phyloP scores from a whole-genome alignment of 345 rosid genomes.

The Turritis glabra region DNA sequence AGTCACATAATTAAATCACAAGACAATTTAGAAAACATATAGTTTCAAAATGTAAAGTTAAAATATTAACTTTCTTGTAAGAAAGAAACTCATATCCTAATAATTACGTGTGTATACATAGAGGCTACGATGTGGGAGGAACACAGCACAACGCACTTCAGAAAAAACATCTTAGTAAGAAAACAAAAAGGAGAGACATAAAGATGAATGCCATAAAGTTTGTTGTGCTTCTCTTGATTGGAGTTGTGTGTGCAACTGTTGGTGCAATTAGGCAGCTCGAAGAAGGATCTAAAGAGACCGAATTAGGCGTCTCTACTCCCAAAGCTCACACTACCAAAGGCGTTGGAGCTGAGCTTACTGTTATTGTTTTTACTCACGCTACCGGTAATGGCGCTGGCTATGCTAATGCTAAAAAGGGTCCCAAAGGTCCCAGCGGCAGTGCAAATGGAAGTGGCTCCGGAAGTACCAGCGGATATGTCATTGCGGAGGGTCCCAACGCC shows the following conservation, averaged over 20 bases:
- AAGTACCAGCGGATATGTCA: not conserved
- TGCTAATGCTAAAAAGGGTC: not conserved
- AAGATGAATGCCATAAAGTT: constrained; percentile 24
- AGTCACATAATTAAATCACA: not conserved
- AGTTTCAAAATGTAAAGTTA: not conserved
- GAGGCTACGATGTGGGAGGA: not conserved
- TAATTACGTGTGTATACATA: not conserved
- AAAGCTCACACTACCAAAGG: not conserved
- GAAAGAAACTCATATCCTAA: not conserved
- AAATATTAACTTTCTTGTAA: not conserved
- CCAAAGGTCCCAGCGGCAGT: not conserved
- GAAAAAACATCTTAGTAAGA: not conserved
- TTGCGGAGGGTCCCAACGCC: not conserved
- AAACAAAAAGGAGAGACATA: not conserved
- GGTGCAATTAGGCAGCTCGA: not conserved
- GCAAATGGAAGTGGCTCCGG: not conserved
- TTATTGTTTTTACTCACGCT: not conserved
- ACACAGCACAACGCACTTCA: not conserved
- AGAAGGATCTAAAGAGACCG: constrained; percentile 9
- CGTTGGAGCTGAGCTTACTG: not conserved
- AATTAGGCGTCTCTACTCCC: not conserved
- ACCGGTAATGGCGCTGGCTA: not conserved
- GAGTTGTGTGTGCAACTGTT: constrained; percentile 20
- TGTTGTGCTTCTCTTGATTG: constrained; percentile 8
- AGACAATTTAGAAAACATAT: not conserved